These are phyloP conservation scores for Pythium biforme DNA, from an alignment of 352 stramenopile species.

Conservation along the genomic window DNA sequence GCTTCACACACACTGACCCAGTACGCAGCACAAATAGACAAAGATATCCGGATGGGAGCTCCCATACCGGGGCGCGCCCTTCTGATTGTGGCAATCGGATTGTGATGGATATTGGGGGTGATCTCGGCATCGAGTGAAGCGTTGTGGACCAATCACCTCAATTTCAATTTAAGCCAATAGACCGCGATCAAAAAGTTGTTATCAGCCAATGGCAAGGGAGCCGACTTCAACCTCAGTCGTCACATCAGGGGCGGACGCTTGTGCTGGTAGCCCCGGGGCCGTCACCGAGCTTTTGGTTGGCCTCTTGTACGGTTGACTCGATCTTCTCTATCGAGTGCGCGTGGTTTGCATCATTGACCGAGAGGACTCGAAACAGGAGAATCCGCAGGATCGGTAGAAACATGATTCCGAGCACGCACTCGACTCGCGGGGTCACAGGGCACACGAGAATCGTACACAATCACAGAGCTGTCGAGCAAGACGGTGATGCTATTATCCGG, in stretches of 20 bases:
- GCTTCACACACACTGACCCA: constrained; percentile 27
- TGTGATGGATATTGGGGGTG: not conserved
- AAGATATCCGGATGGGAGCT: no score
- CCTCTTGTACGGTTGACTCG: constrained; percentile 15
- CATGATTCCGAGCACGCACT: constrained; percentile 25
- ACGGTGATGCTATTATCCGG: constrained; percentile 11
- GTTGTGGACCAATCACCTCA: constrained; percentile 17
- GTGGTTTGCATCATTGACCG: constrained; percentile 32
- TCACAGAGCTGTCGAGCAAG: constrained; percentile 43
- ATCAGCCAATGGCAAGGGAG: constrained; percentile 9
- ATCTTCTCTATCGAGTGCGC: constrained; percentile 32
- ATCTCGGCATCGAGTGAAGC: not conserved
- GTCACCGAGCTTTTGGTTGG: constrained; percentile 32
- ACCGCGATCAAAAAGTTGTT: not conserved
- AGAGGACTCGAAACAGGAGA: constrained; percentile 31
- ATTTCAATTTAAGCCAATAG: constrained; percentile 23
- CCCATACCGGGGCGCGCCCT: not conserved
- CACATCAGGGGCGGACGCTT: constrained; percentile 32
- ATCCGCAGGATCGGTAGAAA: constrained; percentile 31
- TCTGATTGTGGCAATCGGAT: not conserved
- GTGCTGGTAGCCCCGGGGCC: constrained; percentile 51
- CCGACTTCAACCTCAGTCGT: not conserved
- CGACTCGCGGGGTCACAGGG: constrained; percentile 20
- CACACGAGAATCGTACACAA: constrained; percentile 40
- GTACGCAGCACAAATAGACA: constrained; percentile 9